These are phyloP conservation scores for Cladosporium sp. DNA, from an alignment of 2,329 filamentous ascomycete species.

Conservation along the genomic window DNA sequence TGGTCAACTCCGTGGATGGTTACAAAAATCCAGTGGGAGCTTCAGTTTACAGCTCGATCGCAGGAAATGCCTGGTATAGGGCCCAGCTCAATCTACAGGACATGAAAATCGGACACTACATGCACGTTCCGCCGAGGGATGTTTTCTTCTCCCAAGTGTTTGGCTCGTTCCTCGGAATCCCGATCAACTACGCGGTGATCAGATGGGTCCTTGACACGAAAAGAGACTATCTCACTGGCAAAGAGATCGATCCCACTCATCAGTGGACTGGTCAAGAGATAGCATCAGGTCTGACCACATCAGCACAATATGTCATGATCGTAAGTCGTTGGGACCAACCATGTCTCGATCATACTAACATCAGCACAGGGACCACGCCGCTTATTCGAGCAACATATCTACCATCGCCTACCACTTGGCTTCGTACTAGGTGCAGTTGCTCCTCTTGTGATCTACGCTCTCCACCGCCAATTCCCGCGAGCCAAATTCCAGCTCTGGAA, in stretches of 20 bases:
- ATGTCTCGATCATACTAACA: not conserved
- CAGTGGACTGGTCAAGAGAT: slow-evolving; percentile 63
- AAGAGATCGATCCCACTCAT: slow-evolving; percentile 54
- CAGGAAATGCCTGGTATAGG: slow-evolving; percentile 63
- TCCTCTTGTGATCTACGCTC: slow-evolving; percentile 51
- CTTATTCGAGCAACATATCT: slow-evolving; percentile 53
- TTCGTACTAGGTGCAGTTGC: slow-evolving; percentile 53
- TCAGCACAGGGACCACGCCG: slow-evolving; percentile 44
- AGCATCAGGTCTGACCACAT: slow-evolving; percentile 53
- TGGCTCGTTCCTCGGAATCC: slow-evolving; percentile 59
- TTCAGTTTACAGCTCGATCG: slow-evolving; percentile 57
- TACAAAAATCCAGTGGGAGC: slow-evolving; percentile 61
- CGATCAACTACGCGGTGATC: slow-evolving; percentile 62
- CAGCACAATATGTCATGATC: slow-evolving; percentile 62
- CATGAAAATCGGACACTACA: slow-evolving; percentile 65
- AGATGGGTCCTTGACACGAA: slow-evolving; percentile 62
- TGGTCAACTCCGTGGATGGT: slow-evolving; percentile 54
- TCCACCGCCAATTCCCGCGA: slow-evolving; percentile 57
- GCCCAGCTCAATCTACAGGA: slow-evolving; percentile 62
- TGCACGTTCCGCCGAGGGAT: slow-evolving; percentile 60
- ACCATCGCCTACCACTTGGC: slow-evolving; percentile 53
- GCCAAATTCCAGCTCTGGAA: slow-evolving; percentile 61
- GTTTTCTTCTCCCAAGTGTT: slow-evolving; percentile 64
- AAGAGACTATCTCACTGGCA: slow-evolving; percentile 45
- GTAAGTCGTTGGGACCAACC: not conserved